Conservation (phyloP, 73 alveolate species). For the Paramecium sonneborni region DNA sequence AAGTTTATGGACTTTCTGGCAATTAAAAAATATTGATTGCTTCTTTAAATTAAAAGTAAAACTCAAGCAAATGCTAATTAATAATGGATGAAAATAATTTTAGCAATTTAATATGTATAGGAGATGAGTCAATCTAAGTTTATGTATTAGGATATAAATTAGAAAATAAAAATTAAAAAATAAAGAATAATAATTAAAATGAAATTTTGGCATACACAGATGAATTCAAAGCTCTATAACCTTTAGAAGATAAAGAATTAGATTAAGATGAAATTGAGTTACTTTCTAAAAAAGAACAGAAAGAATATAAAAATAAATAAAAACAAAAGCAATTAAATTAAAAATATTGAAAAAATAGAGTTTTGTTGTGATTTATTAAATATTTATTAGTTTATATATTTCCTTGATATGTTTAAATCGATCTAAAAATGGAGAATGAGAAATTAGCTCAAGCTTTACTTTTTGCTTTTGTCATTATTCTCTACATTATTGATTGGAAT, state of each 20-base stretch:
- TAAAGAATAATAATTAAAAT: not conserved
- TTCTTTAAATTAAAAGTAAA: not conserved
- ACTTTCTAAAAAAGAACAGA: not conserved
- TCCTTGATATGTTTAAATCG: not conserved
- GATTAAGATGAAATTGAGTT: not conserved
- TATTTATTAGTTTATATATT: not conserved
- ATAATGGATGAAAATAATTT: not conserved
- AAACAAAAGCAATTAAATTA: not conserved
- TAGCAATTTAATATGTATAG: not conserved
- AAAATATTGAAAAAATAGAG: not conserved
- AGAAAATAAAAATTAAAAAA: not conserved
- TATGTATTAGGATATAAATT: not conserved
- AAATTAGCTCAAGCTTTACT: not conserved
- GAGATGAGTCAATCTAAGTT: not conserved
- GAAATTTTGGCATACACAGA: not conserved
- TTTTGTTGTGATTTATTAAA: not conserved
- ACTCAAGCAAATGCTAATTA: not conserved
- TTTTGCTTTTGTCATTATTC: not conserved
- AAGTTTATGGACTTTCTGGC: not conserved
- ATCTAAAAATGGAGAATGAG: constrained; percentile 22
- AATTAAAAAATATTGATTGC: not conserved
- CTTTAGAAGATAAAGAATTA: not conserved
- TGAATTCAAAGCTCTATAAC: constrained; percentile 26
- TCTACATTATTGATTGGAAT: not conserved
- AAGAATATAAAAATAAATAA: not conserved